Percentiles rank a stretch among this genome's conserved stretches.
Evolutionary conservation across 805 yeast genomes (phyloP).

Genomic region (Clavispora santaluciae): DNA sequence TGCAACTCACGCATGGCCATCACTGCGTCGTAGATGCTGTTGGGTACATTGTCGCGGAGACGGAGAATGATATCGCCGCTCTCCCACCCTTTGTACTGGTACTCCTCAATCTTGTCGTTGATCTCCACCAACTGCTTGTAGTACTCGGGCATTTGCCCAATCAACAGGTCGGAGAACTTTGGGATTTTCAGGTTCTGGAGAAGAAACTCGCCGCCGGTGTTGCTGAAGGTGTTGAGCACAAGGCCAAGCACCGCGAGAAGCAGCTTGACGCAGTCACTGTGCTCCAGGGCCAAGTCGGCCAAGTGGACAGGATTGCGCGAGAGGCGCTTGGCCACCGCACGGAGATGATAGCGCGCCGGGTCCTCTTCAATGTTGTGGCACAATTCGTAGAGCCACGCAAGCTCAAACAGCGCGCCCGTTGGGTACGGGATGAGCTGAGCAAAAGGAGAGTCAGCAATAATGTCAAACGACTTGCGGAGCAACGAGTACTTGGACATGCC

Average conservation of each 20-base stretch:
- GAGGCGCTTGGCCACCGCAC: slow-evolving; percentile 33
- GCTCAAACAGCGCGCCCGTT: slow-evolving; percentile 15
- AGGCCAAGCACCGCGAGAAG: slow-evolving; percentile 27
- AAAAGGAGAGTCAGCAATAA: slow-evolving; percentile 32
- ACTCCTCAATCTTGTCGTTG: slow-evolving; percentile 23
- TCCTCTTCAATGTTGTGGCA: slow-evolving; percentile 44
- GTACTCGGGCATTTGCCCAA: slow-evolving; percentile 17
- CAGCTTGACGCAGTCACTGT: slow-evolving; percentile 15
- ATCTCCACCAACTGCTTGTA: slow-evolving; percentile 18
- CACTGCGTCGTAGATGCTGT: slow-evolving; percentile 20
- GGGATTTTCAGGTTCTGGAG: slow-evolving; percentile 37
- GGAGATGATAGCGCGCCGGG: slow-evolving; percentile 46
- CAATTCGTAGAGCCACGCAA: slow-evolving; percentile 31
- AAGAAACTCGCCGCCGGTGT: slow-evolving; percentile 29
- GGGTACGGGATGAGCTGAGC: slow-evolving; percentile 39
- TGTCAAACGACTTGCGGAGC: slow-evolving; percentile 34
- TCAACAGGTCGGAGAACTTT: slow-evolving; percentile 22
- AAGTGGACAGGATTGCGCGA: slow-evolving; percentile 31
- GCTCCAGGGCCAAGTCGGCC: slow-evolving; percentile 24
- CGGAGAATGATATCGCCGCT: slow-evolving; percentile 35
- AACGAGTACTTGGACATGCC: slow-evolving; percentile 47
- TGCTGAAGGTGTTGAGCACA: slow-evolving; percentile 24
- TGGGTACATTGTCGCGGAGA: slow-evolving; percentile 14
- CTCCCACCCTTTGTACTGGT: slow-evolving; percentile 37
- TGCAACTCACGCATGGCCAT: slow-evolving; percentile 21